Evolutionary conservation across 106 monocot species (phyloP), one percentile per base, ranked within the genome.

Genomic region (Allium fistulosum): DNA sequence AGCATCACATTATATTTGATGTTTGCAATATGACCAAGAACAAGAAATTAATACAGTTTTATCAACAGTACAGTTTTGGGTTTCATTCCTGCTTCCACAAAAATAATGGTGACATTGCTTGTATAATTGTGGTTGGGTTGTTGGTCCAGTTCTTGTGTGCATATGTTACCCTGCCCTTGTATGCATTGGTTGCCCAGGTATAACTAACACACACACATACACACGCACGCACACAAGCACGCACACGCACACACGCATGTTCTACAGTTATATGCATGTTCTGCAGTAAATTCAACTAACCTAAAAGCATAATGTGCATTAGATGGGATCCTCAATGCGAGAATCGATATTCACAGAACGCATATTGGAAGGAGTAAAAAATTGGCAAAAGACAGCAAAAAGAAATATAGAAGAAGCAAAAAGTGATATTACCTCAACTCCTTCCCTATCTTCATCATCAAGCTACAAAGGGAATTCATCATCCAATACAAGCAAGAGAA

Each of bases 281-380:
- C 22, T 22, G 22, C 1, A 22, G 22, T 22, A 22, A 22, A 22
- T 22, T 22, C 22, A 22, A 22, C 22, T 22, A 22, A 22, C 22
- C 22, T 22, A 22, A 22, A 22, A 22, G 22, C 22, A 22, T 22
- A 22, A 0, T 22, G 22, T 22, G 1, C 22, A 22, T 26, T 28
- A 86, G 81, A 82, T 82, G 86, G 86, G 82, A 28, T 82, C 86
- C 2, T 72, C 79, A 1, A 71, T 70, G 79, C 78, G 65, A 51
- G 70, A 79, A 50, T 69, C 78, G 0, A 67, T 86, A 18, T 82
- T 86, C 64, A n/a, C 79, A 3, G 79, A 86, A 5, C 9, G 28
- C 5, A 48, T 86, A 7, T 26, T 76, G 11, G 15, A 53, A 8
- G 79, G 79, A 12, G 15, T 86, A 10, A 70, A 75, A 62, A 73